Evolutionary conservation across 495 filamentous ascomycete genomes (phyloP).

Genomic region (Acidiella bohemica): DNA sequence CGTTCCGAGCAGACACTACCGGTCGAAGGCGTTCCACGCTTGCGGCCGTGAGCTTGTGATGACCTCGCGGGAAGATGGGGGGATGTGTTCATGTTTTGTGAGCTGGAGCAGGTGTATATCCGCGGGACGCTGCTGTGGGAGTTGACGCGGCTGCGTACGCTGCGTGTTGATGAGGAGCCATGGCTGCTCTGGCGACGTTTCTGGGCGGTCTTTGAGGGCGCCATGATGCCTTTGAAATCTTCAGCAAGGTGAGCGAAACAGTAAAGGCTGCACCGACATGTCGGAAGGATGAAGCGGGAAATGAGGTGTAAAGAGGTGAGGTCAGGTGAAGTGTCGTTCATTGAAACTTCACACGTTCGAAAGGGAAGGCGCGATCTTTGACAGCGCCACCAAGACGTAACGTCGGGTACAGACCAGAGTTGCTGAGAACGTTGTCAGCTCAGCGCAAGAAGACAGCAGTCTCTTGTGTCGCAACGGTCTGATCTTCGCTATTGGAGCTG

Average conservation of each 20-base stretch:
- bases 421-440: no score
- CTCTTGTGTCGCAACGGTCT: no score
- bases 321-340: no score
- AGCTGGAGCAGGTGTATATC: slow-evolving; percentile 1
- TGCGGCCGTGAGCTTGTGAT: not conserved
- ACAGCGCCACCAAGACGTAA: no score
- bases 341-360: no score
- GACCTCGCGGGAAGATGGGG: not conserved
- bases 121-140: not conserved
- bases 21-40: not conserved
- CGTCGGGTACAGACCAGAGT: no score
- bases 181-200: slow-evolving; percentile 7
- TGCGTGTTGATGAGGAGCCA: slow-evolving; percentile 1
- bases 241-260: not conserved
- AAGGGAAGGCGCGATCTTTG: no score
- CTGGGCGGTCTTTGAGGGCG: slow-evolving; percentile 3
- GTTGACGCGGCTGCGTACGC: slow-evolving; percentile 2
- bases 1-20: slow-evolving; percentile 1
- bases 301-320: no score
- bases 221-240: slow-evolving; percentile 3
- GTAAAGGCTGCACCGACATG: no score
- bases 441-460: no score
- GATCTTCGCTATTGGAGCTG: no score
- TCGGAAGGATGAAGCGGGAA: no score
- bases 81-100: slow-evolving; percentile 4